These are phyloP conservation scores for Coccomyxa subellipsoidea DNA, from an alignment of 163 green algal genomes.

Conservation along the genomic window DNA sequence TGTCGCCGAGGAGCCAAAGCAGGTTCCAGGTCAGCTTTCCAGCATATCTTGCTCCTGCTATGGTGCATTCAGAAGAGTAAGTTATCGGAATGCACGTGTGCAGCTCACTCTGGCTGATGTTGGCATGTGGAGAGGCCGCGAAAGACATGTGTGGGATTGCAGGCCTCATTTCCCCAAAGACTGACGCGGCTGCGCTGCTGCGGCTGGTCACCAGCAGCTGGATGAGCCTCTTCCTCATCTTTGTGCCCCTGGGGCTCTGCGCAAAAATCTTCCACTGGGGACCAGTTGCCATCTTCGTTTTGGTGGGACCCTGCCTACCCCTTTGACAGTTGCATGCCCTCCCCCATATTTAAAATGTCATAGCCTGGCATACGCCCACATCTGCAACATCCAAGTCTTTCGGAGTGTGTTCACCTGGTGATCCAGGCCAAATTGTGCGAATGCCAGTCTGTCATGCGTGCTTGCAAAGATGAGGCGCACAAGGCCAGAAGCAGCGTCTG, in stretches of 20 bases:
- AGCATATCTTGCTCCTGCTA: background rate
- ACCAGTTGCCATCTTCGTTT: slow-evolving; percentile 48
- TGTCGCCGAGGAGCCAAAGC: background rate
- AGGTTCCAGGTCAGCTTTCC: background rate
- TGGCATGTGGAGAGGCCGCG: too few relatives aligned
- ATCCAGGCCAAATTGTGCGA: too few relatives aligned
- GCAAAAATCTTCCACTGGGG: slow-evolving; percentile 29
- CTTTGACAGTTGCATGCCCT: background rate
- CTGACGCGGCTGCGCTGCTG: slow-evolving; percentile 38
- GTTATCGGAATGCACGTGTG: too few relatives aligned
- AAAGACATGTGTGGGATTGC: background rate
- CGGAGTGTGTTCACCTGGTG: too few relatives aligned
- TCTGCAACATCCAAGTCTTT: too few relatives aligned
- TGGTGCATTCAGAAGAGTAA: background rate
- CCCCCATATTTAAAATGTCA: too few relatives aligned
- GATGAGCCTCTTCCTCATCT: slow-evolving; percentile 65
- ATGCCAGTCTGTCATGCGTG: too few relatives aligned
- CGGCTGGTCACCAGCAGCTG: slow-evolving; percentile 50
- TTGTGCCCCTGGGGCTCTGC: slow-evolving; percentile 52
- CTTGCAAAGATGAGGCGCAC: too few relatives aligned
- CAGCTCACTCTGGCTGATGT: too few relatives aligned
- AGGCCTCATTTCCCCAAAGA: slow-evolving; percentile 19
- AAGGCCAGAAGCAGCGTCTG: too few relatives aligned
- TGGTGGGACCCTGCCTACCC: slow-evolving; percentile 25
- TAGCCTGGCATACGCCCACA: too few relatives aligned